Base-by-base conservation (phyloP, 371 early-diverging fungal species). In the Synchytrium microbalum region DNA sequence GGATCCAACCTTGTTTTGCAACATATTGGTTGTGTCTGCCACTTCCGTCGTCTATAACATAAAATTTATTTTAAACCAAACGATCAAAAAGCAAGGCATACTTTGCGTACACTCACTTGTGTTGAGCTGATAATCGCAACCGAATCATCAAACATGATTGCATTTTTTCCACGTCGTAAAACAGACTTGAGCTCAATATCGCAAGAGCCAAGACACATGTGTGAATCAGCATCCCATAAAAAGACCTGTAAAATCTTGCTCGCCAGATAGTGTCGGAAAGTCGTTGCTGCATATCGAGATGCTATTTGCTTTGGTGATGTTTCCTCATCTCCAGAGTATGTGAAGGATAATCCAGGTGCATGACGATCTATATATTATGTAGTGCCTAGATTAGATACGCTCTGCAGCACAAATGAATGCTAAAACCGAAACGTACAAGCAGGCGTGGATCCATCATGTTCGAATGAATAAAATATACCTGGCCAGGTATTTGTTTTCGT, bases 221-320 rank as follows among this genome's bases (percentile, higher is more conserved):
- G 52, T 14, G 75, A 65, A 16, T 75, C 75, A 2, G 68, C 79
- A 66, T 78, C 79, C 79, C 79, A 78, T 1, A 74, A 60, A 60
- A 75, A 74, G 38, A 78, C 66, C 31, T 67, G 53, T 3, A 76
- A 38, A 2, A 64, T 13, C 14, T 66, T 65, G 8, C n/a, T 24
- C 5, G 58, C 61, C 28, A 78, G 14, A 54, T 78, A 76, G 33
- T 64, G 56, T 3, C 64, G 53, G 31, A 76, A 60, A 19, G 64
- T 58, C 38, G 59, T 27, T 8, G 67, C 52, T 19, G 57, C 56
- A 59, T 54, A 63, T 24, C 69, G 56, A 3, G 27, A 32, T 0
- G 71, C 25, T 28, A 23, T 64, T 23, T 60, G 57, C 1, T 58
- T 24, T 5, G 63, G 25, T 26, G 60, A 33, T 5, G 61, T 16